These are phyloP conservation scores for Rhizomucor miehei DNA, from an alignment of 371 early-diverging fungal genomes.

Conservation along the genomic window DNA sequence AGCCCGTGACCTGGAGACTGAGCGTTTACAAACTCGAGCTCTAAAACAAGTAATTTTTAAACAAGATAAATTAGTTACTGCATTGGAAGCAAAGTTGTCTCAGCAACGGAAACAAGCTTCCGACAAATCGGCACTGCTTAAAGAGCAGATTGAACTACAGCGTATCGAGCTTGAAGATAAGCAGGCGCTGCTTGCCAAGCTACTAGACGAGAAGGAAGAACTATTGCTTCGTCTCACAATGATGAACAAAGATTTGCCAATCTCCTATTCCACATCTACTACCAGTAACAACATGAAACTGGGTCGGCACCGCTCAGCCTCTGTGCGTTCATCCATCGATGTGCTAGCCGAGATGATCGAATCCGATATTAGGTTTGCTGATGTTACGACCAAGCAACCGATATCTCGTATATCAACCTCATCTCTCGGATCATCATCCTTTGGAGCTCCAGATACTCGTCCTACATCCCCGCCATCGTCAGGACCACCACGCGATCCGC, in stretches of 20 bases:
- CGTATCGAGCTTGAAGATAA: conserved; percentile 39
- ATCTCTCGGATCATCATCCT: conserved; percentile 8
- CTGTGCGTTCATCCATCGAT: conserved; percentile 33
- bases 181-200: conserved; percentile 23
- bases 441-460: conserved; percentile 1
- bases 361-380: not conserved
- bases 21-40: conserved; percentile 25
- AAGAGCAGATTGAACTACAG: conserved; percentile 37
- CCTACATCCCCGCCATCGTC: conserved; percentile 19
- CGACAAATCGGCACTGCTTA: conserved; percentile 3
- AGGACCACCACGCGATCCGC: conserved; percentile 22
- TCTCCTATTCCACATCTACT: not conserved
- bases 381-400: not conserved
- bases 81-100: conserved; percentile 24
- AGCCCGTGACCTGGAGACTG: conserved; percentile 25
- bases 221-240: conserved; percentile 8
- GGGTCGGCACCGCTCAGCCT: conserved; percentile 14
- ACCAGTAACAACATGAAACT: not conserved
- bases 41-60: conserved; percentile 28
- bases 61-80: conserved; percentile 37
- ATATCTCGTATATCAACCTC: conserved; percentile 8
- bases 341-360: conserved; percentile 21
- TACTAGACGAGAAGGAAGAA: conserved; percentile 37
- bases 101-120: conserved; percentile 2
- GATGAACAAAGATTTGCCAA: not conserved